Percentiles rank a stretch among this genome's conserved stretches.
These are phyloP conservation scores for Mortierella sp. DNA, from an alignment of 371 early-diverging fungal species.

Conservation along the genomic window DNA sequence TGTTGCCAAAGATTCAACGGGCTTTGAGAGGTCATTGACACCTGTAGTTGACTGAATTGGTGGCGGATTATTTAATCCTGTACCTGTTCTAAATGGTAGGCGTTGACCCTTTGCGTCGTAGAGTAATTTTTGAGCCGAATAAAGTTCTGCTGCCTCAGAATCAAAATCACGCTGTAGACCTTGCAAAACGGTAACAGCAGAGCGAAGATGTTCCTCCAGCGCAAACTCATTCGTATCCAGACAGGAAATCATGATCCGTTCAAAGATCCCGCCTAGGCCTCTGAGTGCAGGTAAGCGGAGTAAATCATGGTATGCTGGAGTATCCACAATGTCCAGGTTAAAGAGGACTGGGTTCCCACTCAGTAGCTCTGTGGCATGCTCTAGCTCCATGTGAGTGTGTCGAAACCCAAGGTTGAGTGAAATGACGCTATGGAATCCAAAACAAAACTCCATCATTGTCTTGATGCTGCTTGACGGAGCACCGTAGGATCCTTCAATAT, in stretches of 20 bases:
- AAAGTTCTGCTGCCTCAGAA: constrained; percentile 12
- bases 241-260: constrained; percentile 33
- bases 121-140: too few species aligned
- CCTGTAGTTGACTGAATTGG: background rate
- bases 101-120: too few species aligned
- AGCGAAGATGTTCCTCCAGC: constrained; percentile 6
- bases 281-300: constrained; percentile 38
- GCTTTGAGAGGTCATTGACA: constrained; percentile 8
- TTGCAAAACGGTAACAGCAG: constrained; percentile 8
- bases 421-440: constrained; percentile 43
- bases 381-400: constrained; percentile 51
- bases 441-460: constrained; percentile 47
- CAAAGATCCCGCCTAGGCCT: constrained; percentile 25
- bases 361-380: constrained; percentile 40
- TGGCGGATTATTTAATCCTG: too few species aligned
- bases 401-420: constrained; percentile 39
- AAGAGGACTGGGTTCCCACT: constrained; percentile 40
- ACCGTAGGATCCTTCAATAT: constrained; percentile 49
- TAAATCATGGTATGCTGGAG: constrained; percentile 42
- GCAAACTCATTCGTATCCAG: constrained; percentile 28
- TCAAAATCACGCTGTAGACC: constrained; percentile 15
- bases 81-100: too few species aligned
- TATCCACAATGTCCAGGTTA: constrained; percentile 44
- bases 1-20: constrained; percentile 23
- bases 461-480: constrained; percentile 46